Evolutionary conservation across 352 stramenopile species (phyloP).

Genomic region (Globisporangium carolinianum): DNA sequence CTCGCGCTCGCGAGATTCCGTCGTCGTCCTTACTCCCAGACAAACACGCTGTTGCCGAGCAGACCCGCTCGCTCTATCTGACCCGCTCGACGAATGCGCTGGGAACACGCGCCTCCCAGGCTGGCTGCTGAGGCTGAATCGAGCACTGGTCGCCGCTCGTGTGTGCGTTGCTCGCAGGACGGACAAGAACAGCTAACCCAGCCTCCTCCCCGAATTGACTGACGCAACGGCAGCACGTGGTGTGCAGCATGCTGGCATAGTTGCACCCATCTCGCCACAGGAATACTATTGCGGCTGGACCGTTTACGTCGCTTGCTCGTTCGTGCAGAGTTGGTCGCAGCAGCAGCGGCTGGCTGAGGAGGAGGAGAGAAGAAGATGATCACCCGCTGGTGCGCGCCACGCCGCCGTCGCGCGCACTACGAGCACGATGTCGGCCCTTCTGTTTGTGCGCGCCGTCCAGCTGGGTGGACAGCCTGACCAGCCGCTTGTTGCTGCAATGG

Average conservation of each 20-base stretch:
- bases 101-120: too few relatives aligned
- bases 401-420: not conserved
- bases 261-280: slow-evolving; percentile 1
- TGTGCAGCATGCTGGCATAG: not conserved
- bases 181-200: not conserved
- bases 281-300: too few relatives aligned
- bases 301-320: not conserved
- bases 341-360: not conserved
- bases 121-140: too few relatives aligned
- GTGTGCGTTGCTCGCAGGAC: not conserved
- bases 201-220: not conserved
- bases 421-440: not conserved
- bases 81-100: too few relatives aligned
- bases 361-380: not conserved
- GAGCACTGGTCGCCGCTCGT: too few relatives aligned
- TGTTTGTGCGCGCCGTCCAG: not conserved
- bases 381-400: not conserved
- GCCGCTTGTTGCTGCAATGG: not conserved
- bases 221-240: not conserved
- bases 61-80: too few relatives aligned
- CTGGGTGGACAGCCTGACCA: not conserved
- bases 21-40: too few relatives aligned
- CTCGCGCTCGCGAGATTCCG: too few relatives aligned
- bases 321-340: not conserved
- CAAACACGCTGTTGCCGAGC: too few relatives aligned